Percentiles rank a stretch among this genome's conserved stretches.
phyloP scores from a whole-genome alignment of 2,329 filamentous ascomycete species.

The Catunica adiposa region DNA sequence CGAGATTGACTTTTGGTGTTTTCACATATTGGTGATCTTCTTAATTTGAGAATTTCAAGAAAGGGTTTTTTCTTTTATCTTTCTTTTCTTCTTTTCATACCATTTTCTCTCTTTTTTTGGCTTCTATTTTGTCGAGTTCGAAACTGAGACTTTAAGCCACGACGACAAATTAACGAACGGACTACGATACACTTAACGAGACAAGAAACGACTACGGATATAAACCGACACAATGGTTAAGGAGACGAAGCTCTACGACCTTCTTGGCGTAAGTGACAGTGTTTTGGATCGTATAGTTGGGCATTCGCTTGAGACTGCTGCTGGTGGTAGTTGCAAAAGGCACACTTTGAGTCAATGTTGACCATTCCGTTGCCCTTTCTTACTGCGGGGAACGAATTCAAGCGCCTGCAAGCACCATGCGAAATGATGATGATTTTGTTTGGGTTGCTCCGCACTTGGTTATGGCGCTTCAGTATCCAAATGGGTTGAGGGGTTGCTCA shows the following conservation, averaged over 20 bases:
- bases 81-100: neutral
- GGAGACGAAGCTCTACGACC: conserved; percentile 65
- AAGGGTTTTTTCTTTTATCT: neutral
- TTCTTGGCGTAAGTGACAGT: conserved; percentile 48
- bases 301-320: neutral
- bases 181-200: neutral
- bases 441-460: neutral
- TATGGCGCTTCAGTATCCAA: neutral
- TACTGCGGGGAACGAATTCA: too few species aligned
- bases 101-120: neutral
- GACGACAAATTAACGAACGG: too few species aligned
- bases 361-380: too few species aligned
- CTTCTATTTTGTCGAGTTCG: too few species aligned
- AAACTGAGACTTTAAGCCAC: too few species aligned
- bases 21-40: neutral
- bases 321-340: too few species aligned
- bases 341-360: too few species aligned
- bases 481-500: neutral
- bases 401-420: neutral
- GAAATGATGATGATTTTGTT: neutral
- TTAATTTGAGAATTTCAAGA: neutral
- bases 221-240: conserved; percentile 43
- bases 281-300: neutral
- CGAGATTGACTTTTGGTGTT: neutral
- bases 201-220: neutral